Base-by-base conservation (phyloP, 345 rosid genomes). In the Aethionema arabicum region DNA sequence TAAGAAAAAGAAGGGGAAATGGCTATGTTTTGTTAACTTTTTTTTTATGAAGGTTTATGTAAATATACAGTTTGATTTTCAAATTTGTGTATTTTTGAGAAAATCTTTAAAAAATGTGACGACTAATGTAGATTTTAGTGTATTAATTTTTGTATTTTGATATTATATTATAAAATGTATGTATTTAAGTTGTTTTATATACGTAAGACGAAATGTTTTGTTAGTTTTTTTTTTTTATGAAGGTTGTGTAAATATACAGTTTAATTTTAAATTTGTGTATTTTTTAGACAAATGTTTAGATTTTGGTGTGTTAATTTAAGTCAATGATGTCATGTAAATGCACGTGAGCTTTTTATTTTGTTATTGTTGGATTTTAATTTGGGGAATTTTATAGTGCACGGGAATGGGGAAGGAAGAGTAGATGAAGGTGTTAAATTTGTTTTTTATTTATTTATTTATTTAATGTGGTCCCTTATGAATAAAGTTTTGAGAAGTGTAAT, bases 211-310 rank as follows among this genome's bases (percentile, higher is more conserved):
- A n/a, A n/a, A 71, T 71, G 61, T 59, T 58, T 37, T n/a, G n/a
- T 58, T 56, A 13, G 15, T 37, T 1, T 1, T 32, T 39, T 66
- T 32, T 48, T 56, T 14, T 58, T 64, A 65, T 63, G 50, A 57
- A 56, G 52, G 65, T 52, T n/a, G 45, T 72, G 75, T 72, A 65
- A 72, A 72, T 65, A 72, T 59, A 65, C 61, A 71, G 61, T 50
- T 35, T 61, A n/a, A n/a, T n/a, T n/a, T n/a, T n/a, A n/a, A n/a
- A n/a, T n/a, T n/a, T n/a, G n/a, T n/a, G n/a, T n/a, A n/a, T n/a
- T n/a, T n/a, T n/a, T n/a, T n/a, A n/a, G n/a, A n/a, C n/a, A n/a
- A n/a, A 21, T 21, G 2, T 21, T 1, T 21, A 21, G 27, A 21
- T 35, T 4, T 30, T 7, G 48, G 52, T 58, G 40, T 12, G 61